phyloP scores from a whole-genome alignment of 108 stramenopile species.

The Pseudonitzschia pungens region DNA sequence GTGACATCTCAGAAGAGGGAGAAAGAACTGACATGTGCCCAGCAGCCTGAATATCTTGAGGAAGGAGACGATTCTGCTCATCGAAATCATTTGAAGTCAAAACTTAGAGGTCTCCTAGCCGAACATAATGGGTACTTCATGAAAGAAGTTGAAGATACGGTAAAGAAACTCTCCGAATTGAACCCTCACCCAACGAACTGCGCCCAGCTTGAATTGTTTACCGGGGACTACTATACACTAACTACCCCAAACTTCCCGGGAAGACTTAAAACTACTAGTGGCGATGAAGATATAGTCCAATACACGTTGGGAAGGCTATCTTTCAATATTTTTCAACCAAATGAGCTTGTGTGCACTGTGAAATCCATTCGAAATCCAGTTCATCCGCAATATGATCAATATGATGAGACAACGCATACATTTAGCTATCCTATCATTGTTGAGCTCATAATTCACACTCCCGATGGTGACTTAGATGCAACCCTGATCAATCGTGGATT shows the following conservation, averaged over 20 bases:
- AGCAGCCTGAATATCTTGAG: not conserved
- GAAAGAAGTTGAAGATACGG: conserved; percentile 16
- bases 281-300: conserved; percentile 24
- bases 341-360: conserved; percentile 42
- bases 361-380: conserved; percentile 39
- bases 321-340: conserved; percentile 59
- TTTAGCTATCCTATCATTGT: conserved; percentile 36
- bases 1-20: not conserved
- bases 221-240: conserved; percentile 23
- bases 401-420: conserved; percentile 10
- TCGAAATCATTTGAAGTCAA: conserved; percentile 11
- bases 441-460: conserved; percentile 37
- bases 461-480: conserved; percentile 38
- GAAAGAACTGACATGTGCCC: not conserved
- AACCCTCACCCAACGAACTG: conserved; percentile 7
- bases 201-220: conserved; percentile 14
- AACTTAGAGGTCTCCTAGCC: conserved; percentile 18
- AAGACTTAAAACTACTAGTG: conserved; percentile 22
- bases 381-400: not conserved
- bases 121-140: conserved; percentile 19
- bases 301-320: conserved; percentile 57
- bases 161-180: conserved; percentile 24
- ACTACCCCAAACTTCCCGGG: conserved; percentile 53
- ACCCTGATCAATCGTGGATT: conserved; percentile 33
- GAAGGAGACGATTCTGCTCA: not conserved